Conservation (phyloP, 2,329 filamentous ascomycete genomes). For the Pezicula radicicola region DNA sequence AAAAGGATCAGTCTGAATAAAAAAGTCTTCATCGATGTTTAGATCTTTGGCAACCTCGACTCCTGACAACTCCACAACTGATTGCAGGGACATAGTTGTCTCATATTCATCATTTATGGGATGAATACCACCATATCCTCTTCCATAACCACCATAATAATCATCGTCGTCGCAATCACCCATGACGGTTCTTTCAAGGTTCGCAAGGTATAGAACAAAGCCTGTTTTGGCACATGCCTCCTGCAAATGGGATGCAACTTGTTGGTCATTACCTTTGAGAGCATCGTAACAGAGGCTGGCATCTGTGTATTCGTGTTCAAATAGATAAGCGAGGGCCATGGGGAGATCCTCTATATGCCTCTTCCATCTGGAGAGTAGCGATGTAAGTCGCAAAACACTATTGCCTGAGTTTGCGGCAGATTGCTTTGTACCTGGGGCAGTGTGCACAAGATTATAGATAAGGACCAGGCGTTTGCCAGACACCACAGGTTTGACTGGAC, state of each 20-base stretch:
- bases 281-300: constrained; percentile 8
- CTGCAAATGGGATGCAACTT: constrained; percentile 3
- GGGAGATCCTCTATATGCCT: not conserved
- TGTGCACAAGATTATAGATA: constrained; percentile 48
- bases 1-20: constrained; percentile 9
- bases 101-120: constrained; percentile 6
- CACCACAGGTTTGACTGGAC: constrained; percentile 37
- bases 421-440: constrained; percentile 1
- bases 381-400: constrained; percentile 3
- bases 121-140: not conserved
- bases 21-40: constrained; percentile 4
- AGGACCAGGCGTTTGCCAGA: constrained; percentile 48
- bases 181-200: constrained; percentile 8
- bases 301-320: constrained; percentile 12
- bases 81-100: not conserved
- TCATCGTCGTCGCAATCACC: constrained; percentile 9
- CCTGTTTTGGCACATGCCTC: constrained; percentile 8
- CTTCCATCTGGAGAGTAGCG: constrained; percentile 7
- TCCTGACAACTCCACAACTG: constrained; percentile 12
- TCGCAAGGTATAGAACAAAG: constrained; percentile 13
- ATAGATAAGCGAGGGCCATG: not conserved
- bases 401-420: constrained; percentile 3
- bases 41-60: constrained; percentile 8
- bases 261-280: constrained; percentile 10
- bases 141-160: not conserved